Base-by-base conservation (phyloP, 2,329 filamentous ascomycete genomes). In the Penicillium sp. region DNA sequence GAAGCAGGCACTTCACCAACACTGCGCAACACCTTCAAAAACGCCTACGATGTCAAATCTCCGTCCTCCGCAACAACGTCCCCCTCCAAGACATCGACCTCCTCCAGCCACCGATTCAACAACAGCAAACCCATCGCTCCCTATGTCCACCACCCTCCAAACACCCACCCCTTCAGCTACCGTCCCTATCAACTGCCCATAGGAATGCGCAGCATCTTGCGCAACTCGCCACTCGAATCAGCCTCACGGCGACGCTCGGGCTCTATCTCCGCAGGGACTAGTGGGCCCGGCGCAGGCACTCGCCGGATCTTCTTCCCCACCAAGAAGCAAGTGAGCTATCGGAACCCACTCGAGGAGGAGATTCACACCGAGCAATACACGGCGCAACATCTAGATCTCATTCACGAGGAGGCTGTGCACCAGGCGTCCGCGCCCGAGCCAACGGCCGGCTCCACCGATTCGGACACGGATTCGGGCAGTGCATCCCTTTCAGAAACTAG, bases 21-120 rank as follows among this genome's bases (percentile, higher is more conserved):
- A 1, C 70, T 76, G 37, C 74, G 78, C 59, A 84, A 84, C 65
- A 84, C 81, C 44, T 82, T 82, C 62, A 76, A 72, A 58, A 84
- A 84, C 67, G 77, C 79, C 44, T 82, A 81, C 57, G 75, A 80
- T 35, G 62, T 69, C 33, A 56, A 66, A n/a, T 64, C 62, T 23
- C 65, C 75, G 47, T 56, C 69, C 37, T 68, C 68, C 50, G 67
- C 72, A 46, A 65, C 70, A 18, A 60, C 65, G 12, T 73, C 68
- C 4, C 63, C 69, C 6, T 62, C 64, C 23, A 66, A 60, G 51
- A 32, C 55, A 13, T 49, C 18, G 9, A 37, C 33, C 23, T 20
- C 61, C 29, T 45, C 50, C 32, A 65, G 41, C 50, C 56, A 54
- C 37, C 60, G 63, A 24, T 61, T 65, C 49, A 53, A 44, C 44